Base-by-base conservation (phyloP, 192 early-diverging fungal genomes). In the Mortierella antarctica region DNA sequence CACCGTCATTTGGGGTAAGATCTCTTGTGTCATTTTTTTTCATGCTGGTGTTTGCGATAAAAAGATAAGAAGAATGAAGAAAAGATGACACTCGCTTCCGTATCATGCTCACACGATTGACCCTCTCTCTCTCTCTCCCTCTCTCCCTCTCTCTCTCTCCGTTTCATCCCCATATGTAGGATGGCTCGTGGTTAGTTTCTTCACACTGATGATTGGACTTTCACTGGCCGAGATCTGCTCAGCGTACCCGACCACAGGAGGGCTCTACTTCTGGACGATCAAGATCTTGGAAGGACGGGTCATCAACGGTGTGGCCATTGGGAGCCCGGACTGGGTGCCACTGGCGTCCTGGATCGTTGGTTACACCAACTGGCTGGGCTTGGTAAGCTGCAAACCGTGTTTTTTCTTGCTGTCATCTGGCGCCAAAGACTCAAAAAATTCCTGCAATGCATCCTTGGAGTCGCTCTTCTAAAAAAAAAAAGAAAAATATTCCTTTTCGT, bases 151-250 rank as follows among this genome's bases (percentile, higher is more conserved):
- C 6, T 48, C 45, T 63, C 23, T 51, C 51, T 63, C 31, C 45
- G 44, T 47, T 62, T 17, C 47, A 13, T 42, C 41, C 41, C 41
- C n/a, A 13, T 13, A 3, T 13, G n/a, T 40, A 79, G 88, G 88
- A 45, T 89, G 88, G 88, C 31, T 89, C 48, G 61, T 83, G 42
- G 84, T 84, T 15, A 76, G 77, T n/a, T 23, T 83, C 60, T 84
- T 88, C 51, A 86, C 86, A 4, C 73, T 85, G 51, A 52, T 77
- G 17, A 71, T 87, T 39, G 83, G 83, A 7, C 53, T 83, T n/a
- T 85, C 85, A 11, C 55, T 89, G 62, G 88, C 87, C 39, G 85
- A 89, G 70, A 89, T 89, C 57, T 87, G 86, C 63, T 79, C 73
- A 39, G 85, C 87, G 48, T 88, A 77, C 57, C 86, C 87, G 17